These are phyloP conservation scores for Pleurotus ostreatus DNA, from an alignment of 768 basidiomycete species.

Conservation along the genomic window DNA sequence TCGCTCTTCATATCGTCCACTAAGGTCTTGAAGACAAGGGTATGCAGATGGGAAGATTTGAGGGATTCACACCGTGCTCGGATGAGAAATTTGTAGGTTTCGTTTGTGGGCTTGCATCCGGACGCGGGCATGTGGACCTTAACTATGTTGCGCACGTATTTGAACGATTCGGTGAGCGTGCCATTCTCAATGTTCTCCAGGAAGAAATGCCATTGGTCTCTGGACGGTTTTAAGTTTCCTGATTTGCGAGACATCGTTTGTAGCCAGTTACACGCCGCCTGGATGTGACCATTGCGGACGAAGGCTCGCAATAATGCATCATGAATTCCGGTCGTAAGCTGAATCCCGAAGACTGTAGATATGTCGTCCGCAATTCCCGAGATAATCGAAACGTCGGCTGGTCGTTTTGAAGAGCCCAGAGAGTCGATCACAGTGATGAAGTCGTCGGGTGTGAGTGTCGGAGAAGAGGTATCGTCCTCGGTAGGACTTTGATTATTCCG, in stretches of 20 bases:
- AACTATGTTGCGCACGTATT: conserved; percentile 30
- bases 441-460: conserved; percentile 24
- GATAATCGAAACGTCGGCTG: conserved; percentile 51
- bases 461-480: conserved; percentile 15
- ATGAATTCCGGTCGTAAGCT: conserved; percentile 43
- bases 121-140: conserved; percentile 29
- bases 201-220: conserved; percentile 53
- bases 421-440: conserved; percentile 36
- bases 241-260: conserved; percentile 47
- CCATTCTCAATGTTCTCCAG: conserved; percentile 30
- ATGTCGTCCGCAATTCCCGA: conserved; percentile 49
- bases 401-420: conserved; percentile 48
- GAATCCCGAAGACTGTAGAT: conserved; percentile 40
- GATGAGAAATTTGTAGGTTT: conserved; percentile 37
- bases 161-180: conserved; percentile 18
- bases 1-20: conserved; percentile 44
- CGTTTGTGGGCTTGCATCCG: conserved; percentile 32
- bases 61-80: conserved; percentile 26
- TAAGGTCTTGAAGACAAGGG: conserved; percentile 33
- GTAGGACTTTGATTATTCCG: conserved; percentile 18
- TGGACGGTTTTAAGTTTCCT: conserved; percentile 39
- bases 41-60: conserved; percentile 24
- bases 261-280: conserved; percentile 48
- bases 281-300: conserved; percentile 36
- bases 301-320: conserved; percentile 45